Evolutionary conservation across 768 basidiomycete genomes (phyloP), one percentile per base, ranked within the genome.

Genomic region (Suillus plorans): DNA sequence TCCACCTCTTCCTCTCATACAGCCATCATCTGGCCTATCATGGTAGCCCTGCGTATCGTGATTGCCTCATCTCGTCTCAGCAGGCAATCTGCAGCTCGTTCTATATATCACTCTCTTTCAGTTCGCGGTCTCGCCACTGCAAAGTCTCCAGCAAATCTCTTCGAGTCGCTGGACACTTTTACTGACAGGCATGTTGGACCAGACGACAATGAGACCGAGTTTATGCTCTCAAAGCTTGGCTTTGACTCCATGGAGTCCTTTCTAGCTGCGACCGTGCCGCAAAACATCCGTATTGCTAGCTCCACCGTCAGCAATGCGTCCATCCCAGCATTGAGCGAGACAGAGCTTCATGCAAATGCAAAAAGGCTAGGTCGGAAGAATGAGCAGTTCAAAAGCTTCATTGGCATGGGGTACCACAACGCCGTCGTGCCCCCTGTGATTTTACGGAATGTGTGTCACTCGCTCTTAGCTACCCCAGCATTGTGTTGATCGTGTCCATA

Each of bases 371-470:
- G 88, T n/a, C 79, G 73, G 18, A 82, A 85, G 74, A 99, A 99
- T 78, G 86, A 89, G 77, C 80, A 85, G 6, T 91, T 90, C 77
- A 92, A 90, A 82, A 96, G 89, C 72, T 99, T 95, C 77, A 99
- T 99, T 73, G 97, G 97, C 42, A 95, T 98, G 94, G 97, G 97
- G 10, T 99, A 97, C 78, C 93, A 96, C 73, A 89, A 89, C 69
- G 94, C 95, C 4, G 93, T 97, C 55, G 92, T 97, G 5, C 96
- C 96, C n/a, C 91, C 93, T 9, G 94, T 97, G 59, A 94, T 97
- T 76, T 82, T 97, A 70, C 90, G 96, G 67, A 97, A 97, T 68
- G 94, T 95, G 64, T 60, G 85, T 75, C 25, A 44, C 41, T 63
- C 60, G n/a, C 52, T 52, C 18, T 58, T 41, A 60, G 58, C 14